A percentile compares a stretch with the other conserved stretches of the same genome.
Evolutionary conservation across 78 protist genomes (phyloP).

Genomic region (Dictyostelium discoideum): DNA sequence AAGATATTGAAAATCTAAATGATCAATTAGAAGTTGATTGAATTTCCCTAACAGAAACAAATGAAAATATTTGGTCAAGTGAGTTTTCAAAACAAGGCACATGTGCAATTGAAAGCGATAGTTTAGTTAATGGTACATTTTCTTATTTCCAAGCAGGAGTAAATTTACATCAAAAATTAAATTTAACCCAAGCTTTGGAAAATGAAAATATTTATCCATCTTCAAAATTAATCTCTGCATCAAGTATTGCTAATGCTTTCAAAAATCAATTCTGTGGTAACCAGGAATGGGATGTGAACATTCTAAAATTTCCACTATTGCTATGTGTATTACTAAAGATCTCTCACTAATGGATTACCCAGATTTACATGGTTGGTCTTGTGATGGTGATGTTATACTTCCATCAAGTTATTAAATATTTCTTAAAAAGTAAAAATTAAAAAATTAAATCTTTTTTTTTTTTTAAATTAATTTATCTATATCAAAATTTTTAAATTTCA

Average conservation of each 20-base stretch:
- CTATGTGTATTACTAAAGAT: slow-evolving; percentile 32
- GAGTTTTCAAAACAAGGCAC: slow-evolving; percentile 66
- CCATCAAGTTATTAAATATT: neutral
- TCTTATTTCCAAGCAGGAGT: slow-evolving; percentile 16
- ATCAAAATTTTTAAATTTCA: too few relatives aligned
- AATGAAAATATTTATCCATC: slow-evolving; percentile 9
- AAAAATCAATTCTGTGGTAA: neutral
- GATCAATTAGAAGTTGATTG: neutral
- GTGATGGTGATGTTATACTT: neutral
- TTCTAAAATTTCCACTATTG: slow-evolving; percentile 12
- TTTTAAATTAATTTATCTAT: neutral
- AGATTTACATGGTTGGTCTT: slow-evolving; percentile 15
- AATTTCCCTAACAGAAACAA: slow-evolving; percentile 59
- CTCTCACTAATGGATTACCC: slow-evolving; percentile 36
- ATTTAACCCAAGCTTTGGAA: slow-evolving; percentile 32
- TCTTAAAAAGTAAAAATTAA: neutral
- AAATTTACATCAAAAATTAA: slow-evolving; percentile 4
- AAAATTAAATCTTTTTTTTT: neutral
- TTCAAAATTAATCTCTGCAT: neutral
- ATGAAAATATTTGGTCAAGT: slow-evolving; percentile 46
- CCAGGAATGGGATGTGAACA: slow-evolving; percentile 32
- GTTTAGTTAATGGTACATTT: neutral
- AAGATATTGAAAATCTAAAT: neutral
- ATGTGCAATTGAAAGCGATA: neutral
- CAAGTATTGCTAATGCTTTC: neutral